Evolutionary conservation across 2,329 filamentous ascomycete genomes (phyloP).

Genomic region (Nothophaeocryptopus gaeumannii): DNA sequence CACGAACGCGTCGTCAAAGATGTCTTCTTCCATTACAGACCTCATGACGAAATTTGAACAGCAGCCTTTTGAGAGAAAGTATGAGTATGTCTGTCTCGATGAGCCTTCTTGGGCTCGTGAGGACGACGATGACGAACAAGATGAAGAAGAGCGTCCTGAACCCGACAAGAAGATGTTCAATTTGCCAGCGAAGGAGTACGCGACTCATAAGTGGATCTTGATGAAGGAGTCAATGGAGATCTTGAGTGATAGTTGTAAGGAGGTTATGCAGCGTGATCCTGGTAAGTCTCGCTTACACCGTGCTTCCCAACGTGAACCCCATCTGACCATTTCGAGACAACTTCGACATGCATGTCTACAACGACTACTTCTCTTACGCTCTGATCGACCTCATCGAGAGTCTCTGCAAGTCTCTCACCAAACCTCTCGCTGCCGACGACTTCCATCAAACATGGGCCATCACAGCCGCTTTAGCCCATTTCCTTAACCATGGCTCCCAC

Average conservation of each 20-base stretch:
- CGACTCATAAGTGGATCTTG: slow-evolving; percentile 12
- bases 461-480: slow-evolving; percentile 7
- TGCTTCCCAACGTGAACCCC: too few species aligned
- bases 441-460: slow-evolving; percentile 12
- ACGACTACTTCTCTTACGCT: slow-evolving; percentile 6
- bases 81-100: slow-evolving; percentile 9
- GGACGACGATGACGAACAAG: neutral
- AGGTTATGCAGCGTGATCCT: slow-evolving; percentile 20
- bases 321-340: too few species aligned
- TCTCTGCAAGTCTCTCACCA: slow-evolving; percentile 7
- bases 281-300: too few species aligned
- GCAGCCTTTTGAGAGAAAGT: slow-evolving; percentile 5
- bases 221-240: slow-evolving; percentile 1
- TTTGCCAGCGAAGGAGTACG: slow-evolving; percentile 10
- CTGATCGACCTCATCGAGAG: slow-evolving; percentile 10
- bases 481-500: slow-evolving; percentile 3
- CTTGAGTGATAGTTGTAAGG: neutral
- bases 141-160: neutral
- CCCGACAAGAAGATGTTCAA: neutral
- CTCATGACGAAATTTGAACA: slow-evolving; percentile 8
- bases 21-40: neutral
- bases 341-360: slow-evolving; percentile 9
- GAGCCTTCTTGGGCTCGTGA: neutral
- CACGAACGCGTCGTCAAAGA: too few species aligned
- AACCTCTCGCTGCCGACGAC: neutral